Evolutionary conservation across 2,329 filamentous ascomycete species (phyloP).

Genomic region (Monosporascus ibericus): DNA sequence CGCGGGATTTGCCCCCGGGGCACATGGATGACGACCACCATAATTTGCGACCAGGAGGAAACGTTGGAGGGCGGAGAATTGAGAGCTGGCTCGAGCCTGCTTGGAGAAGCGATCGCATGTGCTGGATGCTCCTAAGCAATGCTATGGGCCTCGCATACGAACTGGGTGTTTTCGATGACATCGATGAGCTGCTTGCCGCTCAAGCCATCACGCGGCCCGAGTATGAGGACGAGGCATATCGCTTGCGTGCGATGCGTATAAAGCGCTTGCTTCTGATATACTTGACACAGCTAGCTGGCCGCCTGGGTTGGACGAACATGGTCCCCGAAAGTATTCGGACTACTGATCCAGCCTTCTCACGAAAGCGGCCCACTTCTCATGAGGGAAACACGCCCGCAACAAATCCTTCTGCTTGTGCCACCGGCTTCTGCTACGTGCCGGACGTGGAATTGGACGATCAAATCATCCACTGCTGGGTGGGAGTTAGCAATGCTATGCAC

Average conservation of each 20-base stretch:
- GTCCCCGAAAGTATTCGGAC: conserved; percentile 63
- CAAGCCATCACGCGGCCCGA: conserved; percentile 55
- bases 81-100: conserved; percentile 96
- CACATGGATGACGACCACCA: conserved; percentile 38
- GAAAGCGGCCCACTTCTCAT: conserved; percentile 42
- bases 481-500: conserved; percentile 89
- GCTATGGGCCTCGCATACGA: conserved; percentile 88
- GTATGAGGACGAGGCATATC: conserved; percentile 70
- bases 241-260: conserved; percentile 72
- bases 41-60: conserved; percentile 38
- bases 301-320: conserved; percentile 91
- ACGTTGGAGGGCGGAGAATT: conserved; percentile 76
- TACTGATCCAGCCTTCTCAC: conserved; percentile 49
- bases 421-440: conserved; percentile 59
- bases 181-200: conserved; percentile 62
- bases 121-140: conserved; percentile 93
- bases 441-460: conserved; percentile 62
- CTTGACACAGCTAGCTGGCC: conserved; percentile 85
- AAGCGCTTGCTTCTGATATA: conserved; percentile 86
- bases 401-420: conserved; percentile 48
- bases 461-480: conserved; percentile 84
- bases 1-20: conserved; percentile 43
- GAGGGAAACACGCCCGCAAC: conserved; percentile 58
- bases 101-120: conserved; percentile 92
- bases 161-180: conserved; percentile 89